These are phyloP conservation scores for Misopates orontium DNA, from an alignment of 257 asterid genomes.

Conservation along the genomic window DNA sequence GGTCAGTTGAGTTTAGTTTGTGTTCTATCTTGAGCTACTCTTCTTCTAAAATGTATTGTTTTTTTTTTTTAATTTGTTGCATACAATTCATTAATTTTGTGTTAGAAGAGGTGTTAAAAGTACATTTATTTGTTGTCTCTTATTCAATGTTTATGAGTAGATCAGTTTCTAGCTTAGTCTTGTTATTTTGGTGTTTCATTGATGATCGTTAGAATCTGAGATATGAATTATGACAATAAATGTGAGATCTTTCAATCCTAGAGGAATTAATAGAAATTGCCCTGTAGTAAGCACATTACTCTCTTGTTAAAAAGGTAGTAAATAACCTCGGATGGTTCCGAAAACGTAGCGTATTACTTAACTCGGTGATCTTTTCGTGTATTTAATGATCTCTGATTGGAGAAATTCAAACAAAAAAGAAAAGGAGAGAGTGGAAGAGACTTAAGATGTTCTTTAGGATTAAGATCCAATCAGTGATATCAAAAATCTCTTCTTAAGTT, in stretches of 20 bases:
- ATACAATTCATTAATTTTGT: background rate
- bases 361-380: no score
- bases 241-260: no score
- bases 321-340: no score
- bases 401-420: background rate
- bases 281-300: no score
- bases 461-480: background rate
- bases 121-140: background rate
- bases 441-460: background rate
- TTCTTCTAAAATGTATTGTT: background rate
- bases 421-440: background rate
- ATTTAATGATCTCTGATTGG: no score
- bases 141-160: background rate
- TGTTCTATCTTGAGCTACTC: background rate
- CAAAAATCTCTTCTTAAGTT: background rate
- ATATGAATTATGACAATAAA: background rate
- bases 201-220: background rate
- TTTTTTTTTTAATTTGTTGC: background rate
- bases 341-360: no score
- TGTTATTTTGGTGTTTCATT: background rate
- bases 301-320: no score
- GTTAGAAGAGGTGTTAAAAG: background rate
- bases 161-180: background rate
- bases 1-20: slow-evolving; percentile 18
- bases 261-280: no score